Conservation (phyloP, 2,329 filamentous ascomycete species). For the Aspergillus fumigatiaffinis region DNA sequence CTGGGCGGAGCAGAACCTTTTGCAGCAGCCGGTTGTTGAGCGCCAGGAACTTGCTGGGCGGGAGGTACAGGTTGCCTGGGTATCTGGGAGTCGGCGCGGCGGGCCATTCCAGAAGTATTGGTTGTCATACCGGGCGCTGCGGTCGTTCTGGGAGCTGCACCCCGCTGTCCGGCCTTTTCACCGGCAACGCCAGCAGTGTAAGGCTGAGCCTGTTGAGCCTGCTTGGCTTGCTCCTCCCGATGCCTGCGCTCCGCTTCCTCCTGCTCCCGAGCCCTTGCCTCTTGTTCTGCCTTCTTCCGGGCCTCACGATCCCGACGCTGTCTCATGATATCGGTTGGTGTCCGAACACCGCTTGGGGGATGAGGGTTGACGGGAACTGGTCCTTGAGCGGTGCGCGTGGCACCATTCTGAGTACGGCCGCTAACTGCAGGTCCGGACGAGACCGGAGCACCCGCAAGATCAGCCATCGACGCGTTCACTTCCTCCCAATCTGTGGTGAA, state of each 20-base stretch:
- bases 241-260: slow-evolving; percentile 47
- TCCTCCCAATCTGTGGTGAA: slow-evolving; percentile 83
- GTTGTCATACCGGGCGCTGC: neutral
- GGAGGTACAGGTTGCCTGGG: slow-evolving; percentile 13
- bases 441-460: slow-evolving; percentile 62
- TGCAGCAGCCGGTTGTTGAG: slow-evolving; percentile 24
- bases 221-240: slow-evolving; percentile 37
- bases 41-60: slow-evolving; percentile 17
- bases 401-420: slow-evolving; percentile 55
- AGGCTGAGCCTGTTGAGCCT: slow-evolving; percentile 23
- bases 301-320: slow-evolving; percentile 75
- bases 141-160: slow-evolving; percentile 13
- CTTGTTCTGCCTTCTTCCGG: slow-evolving; percentile 63
- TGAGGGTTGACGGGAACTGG: slow-evolving; percentile 51
- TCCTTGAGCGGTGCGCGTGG: slow-evolving; percentile 48
- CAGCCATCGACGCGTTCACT: slow-evolving; percentile 89
- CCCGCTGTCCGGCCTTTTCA: slow-evolving; percentile 28
- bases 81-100: slow-evolving; percentile 14
- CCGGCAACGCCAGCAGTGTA: slow-evolving; percentile 45
- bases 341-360: slow-evolving; percentile 62
- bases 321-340: slow-evolving; percentile 88
- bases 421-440: slow-evolving; percentile 45
- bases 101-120: slow-evolving; percentile 7
- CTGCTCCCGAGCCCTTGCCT: slow-evolving; percentile 55
- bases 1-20: slow-evolving; percentile 18